These are phyloP conservation scores for Sphagnum magellanicum DNA, from an alignment of 228 moss, liverwort and hornwort species.

Conservation along the genomic window DNA sequence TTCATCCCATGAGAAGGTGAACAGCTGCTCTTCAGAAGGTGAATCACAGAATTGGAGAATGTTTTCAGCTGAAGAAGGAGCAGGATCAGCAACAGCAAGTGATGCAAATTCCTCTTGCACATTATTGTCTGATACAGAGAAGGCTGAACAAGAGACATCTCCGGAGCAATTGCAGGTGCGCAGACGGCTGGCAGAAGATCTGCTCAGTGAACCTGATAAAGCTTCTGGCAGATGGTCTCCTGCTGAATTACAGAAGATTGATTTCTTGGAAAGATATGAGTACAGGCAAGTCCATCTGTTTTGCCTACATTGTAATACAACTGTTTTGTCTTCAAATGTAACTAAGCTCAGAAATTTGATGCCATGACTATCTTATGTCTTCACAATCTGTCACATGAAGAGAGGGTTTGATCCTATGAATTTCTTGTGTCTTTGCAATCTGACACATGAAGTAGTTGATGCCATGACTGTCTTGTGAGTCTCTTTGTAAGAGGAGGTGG, in stretches of 20 bases:
- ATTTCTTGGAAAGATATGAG: conserved; percentile 47
- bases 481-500: too few relatives aligned
- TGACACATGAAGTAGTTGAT: neutral
- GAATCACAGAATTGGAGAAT: conserved; percentile 35
- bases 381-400: too few relatives aligned
- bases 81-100: conserved; percentile 5
- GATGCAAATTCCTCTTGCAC: neutral
- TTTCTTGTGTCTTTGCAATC: neutral
- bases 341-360: too few relatives aligned
- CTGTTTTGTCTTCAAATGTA: too few relatives aligned
- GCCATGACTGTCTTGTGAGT: too few relatives aligned
- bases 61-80: conserved; percentile 49
- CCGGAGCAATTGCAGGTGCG: conserved; percentile 6
- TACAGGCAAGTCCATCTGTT: conserved; percentile 20
- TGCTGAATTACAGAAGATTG: conserved; percentile 52
- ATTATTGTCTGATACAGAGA: conserved; percentile 10
- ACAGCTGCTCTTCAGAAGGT: conserved; percentile 13
- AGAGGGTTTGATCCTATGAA: too few relatives aligned
- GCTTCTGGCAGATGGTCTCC: conserved; percentile 36
- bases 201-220: conserved; percentile 26
- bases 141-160: conserved; percentile 14
- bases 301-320: too few relatives aligned
- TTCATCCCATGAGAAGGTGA: conserved; percentile 6
- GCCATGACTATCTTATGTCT: too few relatives aligned
- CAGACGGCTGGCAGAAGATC: conserved; percentile 44